These are phyloP conservation scores for Larix sibirica DNA, from an alignment of 83 land plant species.

Conservation along the genomic window DNA sequence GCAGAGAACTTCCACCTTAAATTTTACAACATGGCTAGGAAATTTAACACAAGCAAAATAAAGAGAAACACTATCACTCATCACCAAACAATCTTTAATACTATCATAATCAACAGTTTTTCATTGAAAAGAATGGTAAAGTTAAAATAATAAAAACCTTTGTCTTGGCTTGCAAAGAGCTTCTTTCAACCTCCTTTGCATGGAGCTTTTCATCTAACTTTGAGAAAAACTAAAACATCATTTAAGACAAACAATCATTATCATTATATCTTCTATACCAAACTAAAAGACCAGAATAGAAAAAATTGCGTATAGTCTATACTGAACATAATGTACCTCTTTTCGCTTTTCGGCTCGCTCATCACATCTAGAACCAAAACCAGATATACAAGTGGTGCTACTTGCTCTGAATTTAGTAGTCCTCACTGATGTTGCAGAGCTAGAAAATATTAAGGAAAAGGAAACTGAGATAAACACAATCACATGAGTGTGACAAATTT, in stretches of 20 bases:
- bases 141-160: constrained; percentile 8
- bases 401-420: constrained; percentile 21
- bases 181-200: constrained; percentile 26
- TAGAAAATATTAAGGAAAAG: constrained; percentile 2
- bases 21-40: not conserved
- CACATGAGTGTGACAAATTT: too few relatives aligned
- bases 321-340: constrained; percentile 14
- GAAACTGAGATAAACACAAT: not conserved
- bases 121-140: not conserved
- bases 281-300: not conserved
- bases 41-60: not conserved
- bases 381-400: constrained; percentile 15
- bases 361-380: constrained; percentile 13
- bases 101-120: not conserved
- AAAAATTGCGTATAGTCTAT: not conserved
- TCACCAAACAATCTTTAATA: not conserved
- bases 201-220: constrained; percentile 28
- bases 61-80: not conserved
- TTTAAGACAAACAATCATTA: not conserved
- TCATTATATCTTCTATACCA: not conserved
- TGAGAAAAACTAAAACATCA: constrained; percentile 16
- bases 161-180: constrained; percentile 19
- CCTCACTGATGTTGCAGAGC: constrained; percentile 33
- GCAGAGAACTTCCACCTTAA: not conserved
- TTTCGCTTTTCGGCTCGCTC: constrained; percentile 25